Percentiles rank a stretch among this genome's conserved stretches.
Evolutionary conservation across 2,329 filamentous ascomycete genomes (phyloP).

Genomic region (Amesomyces nigricolor): DNA sequence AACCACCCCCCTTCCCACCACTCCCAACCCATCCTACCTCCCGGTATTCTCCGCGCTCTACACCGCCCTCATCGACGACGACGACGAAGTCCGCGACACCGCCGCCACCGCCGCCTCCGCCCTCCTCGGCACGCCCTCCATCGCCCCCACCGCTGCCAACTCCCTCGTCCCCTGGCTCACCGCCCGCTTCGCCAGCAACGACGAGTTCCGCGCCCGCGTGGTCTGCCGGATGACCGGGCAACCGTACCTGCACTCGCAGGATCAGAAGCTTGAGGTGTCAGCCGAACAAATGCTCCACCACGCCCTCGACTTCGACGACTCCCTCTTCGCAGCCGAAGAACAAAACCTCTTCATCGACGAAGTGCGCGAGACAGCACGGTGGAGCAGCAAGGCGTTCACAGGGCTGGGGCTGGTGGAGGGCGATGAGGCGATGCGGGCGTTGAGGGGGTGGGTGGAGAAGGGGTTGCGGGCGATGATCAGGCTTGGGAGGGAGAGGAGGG

Average conservation of each 20-base stretch:
- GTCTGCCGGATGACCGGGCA: slow-evolving; percentile 40
- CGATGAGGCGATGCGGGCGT: background rate
- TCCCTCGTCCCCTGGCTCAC: slow-evolving; percentile 42
- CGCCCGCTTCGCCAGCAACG: slow-evolving; percentile 30
- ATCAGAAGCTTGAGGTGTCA: too few relatives aligned
- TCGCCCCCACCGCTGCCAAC: slow-evolving; percentile 43
- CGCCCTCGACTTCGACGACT: slow-evolving; percentile 52
- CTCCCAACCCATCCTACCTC: slow-evolving; percentile 37
- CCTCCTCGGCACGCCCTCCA: slow-evolving; percentile 41
- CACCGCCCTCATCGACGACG: slow-evolving; percentile 78
- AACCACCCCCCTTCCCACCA: slow-evolving; percentile 24
- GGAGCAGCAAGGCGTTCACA: slow-evolving; percentile 45
- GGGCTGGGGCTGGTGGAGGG: background rate
- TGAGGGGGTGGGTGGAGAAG: slow-evolving; percentile 18
- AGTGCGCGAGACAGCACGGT: slow-evolving; percentile 65
- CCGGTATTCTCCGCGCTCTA: slow-evolving; percentile 62
- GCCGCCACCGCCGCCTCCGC: slow-evolving; percentile 47
- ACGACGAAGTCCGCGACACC: slow-evolving; percentile 74
- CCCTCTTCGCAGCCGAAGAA: slow-evolving; percentile 82
- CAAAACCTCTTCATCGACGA: slow-evolving; percentile 93
- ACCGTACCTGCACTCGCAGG: too few relatives aligned
- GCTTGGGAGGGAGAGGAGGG: slow-evolving; percentile 15
- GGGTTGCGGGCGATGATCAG: slow-evolving; percentile 20
- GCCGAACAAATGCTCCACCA: slow-evolving; percentile 36
- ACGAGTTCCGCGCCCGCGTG: slow-evolving; percentile 38